phyloP scores from a whole-genome alignment of 2,329 filamentous ascomycete genomes.

The Aureobasidium sp. region DNA sequence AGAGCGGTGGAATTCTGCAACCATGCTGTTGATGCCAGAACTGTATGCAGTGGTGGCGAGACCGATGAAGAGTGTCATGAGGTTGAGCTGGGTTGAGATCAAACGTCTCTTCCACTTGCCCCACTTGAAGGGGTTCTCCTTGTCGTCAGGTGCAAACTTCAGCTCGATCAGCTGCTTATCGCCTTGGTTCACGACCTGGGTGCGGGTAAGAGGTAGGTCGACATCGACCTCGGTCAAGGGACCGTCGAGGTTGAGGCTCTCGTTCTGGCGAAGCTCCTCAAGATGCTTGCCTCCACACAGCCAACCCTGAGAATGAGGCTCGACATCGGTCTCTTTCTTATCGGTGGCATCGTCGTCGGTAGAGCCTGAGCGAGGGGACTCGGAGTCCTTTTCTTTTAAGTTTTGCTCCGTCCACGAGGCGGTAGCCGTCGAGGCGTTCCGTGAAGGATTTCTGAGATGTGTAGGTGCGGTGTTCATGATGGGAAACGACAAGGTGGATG shows the following conservation, averaged over 20 bases:
- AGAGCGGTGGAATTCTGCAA: constrained; percentile 37
- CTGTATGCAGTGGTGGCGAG: constrained; percentile 49
- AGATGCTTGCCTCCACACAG: constrained; percentile 35
- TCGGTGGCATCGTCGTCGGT: not conserved
- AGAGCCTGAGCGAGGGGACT: constrained; percentile 2
- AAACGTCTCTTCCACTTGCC: constrained; percentile 37
- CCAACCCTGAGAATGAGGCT: constrained; percentile 13
- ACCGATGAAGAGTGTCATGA: constrained; percentile 50
- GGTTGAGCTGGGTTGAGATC: constrained; percentile 42
- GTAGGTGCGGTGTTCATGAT: constrained; percentile 12
- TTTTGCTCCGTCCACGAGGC: constrained; percentile 1
- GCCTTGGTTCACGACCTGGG: constrained; percentile 36
- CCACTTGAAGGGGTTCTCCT: constrained; percentile 48
- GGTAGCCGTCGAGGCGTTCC: not conserved
- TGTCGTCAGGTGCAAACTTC: constrained; percentile 40
- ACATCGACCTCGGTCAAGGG: constrained; percentile 39
- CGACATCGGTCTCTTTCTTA: constrained; percentile 11
- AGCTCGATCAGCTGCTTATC: constrained; percentile 42
- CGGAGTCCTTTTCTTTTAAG: constrained; percentile 12
- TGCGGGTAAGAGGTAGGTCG: constrained; percentile 44
- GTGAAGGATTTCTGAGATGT: constrained; percentile 2
- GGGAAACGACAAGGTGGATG: not conserved
- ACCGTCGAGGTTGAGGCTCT: constrained; percentile 28
- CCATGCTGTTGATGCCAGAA: constrained; percentile 43
- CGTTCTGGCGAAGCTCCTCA: constrained; percentile 28